phyloP scores from a whole-genome alignment of 2,329 filamentous ascomycete genomes.

The Epicoccum sorghinum region DNA sequence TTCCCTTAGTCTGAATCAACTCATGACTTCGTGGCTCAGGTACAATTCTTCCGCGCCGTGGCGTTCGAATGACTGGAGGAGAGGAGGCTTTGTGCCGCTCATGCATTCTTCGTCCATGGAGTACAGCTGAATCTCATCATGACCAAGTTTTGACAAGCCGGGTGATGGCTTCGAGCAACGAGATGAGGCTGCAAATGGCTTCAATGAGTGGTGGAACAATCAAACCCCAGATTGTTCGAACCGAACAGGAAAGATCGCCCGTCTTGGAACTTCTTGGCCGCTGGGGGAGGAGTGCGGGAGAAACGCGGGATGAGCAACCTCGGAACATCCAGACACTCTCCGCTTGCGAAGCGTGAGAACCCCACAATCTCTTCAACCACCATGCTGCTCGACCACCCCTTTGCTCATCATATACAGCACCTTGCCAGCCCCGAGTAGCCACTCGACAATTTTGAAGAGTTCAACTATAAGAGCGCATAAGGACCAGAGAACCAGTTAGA shows the following conservation, averaged over 20 bases:
- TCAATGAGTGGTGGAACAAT: constrained; percentile 32
- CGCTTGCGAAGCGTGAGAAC: constrained; percentile 4
- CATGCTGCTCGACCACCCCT: constrained; percentile 3
- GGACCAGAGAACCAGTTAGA: too few species aligned
- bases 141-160: constrained; percentile 4
- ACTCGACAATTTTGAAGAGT: too few species aligned
- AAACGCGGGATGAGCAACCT: constrained; percentile 7
- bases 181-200: constrained; percentile 12
- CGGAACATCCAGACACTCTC: background rate
- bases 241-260: constrained; percentile 20
- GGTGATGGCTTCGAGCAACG: constrained; percentile 13
- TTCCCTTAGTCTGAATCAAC: constrained; percentile 4
- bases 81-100: constrained; percentile 3
- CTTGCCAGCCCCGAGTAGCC: too few species aligned
- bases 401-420: background rate
- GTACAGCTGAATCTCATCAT: constrained; percentile 13
- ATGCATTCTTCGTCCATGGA: background rate
- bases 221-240: constrained; percentile 22
- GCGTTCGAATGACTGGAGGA: constrained; percentile 6
- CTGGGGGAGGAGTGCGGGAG: constrained; percentile 18
- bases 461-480: too few species aligned
- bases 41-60: constrained; percentile 24
- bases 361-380: constrained; percentile 3
- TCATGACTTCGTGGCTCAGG: constrained; percentile 1
- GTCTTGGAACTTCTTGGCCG: constrained; percentile 17